These are phyloP conservation scores for Chaetoceros tenuissimus DNA, from an alignment of 108 stramenopile genomes.

Conservation along the genomic window DNA sequence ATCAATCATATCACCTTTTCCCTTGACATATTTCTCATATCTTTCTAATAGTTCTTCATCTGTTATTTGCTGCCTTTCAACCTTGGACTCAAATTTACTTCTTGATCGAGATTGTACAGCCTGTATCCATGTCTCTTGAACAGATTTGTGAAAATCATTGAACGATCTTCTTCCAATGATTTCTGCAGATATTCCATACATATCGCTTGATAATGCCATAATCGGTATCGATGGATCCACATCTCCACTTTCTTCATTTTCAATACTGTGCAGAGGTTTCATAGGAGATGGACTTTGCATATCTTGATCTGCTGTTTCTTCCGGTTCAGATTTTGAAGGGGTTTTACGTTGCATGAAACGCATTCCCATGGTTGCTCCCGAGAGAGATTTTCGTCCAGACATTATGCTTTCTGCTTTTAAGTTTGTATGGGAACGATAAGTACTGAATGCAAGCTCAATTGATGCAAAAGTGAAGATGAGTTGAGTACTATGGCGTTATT, in stretches of 20 bases:
- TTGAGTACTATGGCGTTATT: no score
- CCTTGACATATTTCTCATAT: slow-evolving; percentile 54
- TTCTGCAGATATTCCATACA: slow-evolving; percentile 55
- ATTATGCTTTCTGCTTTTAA: no score
- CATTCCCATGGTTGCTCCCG: slow-evolving; percentile 81
- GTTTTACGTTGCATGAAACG: slow-evolving; percentile 66
- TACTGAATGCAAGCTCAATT: no score
- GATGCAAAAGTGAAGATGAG: no score
- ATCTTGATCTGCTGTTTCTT: not conserved
- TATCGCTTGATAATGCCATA: slow-evolving; percentile 44
- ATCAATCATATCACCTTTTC: not conserved
- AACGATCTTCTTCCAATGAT: slow-evolving; percentile 71
- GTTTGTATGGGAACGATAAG: no score
- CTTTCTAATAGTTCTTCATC: slow-evolving; percentile 65
- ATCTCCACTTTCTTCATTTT: slow-evolving; percentile 4
- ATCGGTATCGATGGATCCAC: slow-evolving; percentile 7
- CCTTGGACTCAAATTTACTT: not conserved
- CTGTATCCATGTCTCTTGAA: slow-evolving; percentile 47
- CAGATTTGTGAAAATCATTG: slow-evolving; percentile 45
- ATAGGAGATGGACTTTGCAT: not conserved
- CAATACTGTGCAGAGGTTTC: not conserved
- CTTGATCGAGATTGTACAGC: slow-evolving; percentile 19
- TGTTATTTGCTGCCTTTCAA: slow-evolving; percentile 32
- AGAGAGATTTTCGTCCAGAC: slow-evolving; percentile 51
- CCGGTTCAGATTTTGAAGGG: not conserved